Conservation (phyloP, 148 eudicot genomes). For the Vaccinium vitisidaea region DNA sequence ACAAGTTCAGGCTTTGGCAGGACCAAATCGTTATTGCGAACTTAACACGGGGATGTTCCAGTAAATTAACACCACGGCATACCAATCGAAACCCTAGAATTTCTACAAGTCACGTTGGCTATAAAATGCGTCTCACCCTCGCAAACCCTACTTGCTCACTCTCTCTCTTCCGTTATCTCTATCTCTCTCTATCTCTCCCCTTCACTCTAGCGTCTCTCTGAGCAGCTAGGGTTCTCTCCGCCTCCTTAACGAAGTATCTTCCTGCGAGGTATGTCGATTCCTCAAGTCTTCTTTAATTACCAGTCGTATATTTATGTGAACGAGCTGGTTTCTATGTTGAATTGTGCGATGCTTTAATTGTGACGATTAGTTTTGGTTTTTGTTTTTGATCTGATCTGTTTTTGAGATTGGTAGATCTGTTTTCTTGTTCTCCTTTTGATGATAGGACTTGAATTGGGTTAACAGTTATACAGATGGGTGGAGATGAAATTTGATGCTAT, state of each 20-base stretch:
- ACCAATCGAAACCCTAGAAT: not conserved
- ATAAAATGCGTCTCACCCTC: not conserved
- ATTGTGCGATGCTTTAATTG: not conserved
- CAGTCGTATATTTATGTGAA: not conserved
- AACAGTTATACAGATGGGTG: not conserved
- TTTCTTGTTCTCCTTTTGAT: not conserved
- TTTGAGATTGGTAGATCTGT: not conserved
- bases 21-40: not conserved
- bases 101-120: not conserved
- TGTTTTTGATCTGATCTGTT: not conserved
- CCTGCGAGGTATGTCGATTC: not conserved
- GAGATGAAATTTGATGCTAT: not conserved
- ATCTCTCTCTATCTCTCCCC: not conserved
- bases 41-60: not conserved
- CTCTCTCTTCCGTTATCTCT: not conserved
- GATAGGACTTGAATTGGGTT: not conserved
- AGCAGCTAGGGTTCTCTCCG: not conserved
- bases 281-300: not conserved
- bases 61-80: not conserved
- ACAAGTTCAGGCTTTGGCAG: not conserved
- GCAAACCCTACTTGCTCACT: not conserved
- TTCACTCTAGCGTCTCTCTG: not conserved
- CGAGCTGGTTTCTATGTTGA: not conserved
- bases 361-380: not conserved
- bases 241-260: not conserved